phyloP scores from a whole-genome alignment of 306 rosid genomes.

The Quercus ilex region DNA sequence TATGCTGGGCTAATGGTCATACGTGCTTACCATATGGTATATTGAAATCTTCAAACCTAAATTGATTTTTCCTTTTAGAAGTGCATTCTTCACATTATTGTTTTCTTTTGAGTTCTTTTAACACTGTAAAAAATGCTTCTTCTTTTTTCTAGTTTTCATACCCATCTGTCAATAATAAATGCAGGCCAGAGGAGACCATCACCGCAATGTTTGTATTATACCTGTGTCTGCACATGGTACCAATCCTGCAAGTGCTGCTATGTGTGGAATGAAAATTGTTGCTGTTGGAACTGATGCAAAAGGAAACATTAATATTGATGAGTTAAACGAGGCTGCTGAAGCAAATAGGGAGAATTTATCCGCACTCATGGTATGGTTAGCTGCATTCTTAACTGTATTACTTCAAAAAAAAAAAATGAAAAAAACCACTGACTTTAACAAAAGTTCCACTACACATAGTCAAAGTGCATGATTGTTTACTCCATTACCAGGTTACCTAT shows the following conservation, averaged over 20 bases:
- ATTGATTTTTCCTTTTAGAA: too few species aligned
- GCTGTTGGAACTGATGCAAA: constrained; percentile 96
- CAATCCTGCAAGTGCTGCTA: constrained; percentile 99
- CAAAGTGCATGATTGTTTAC: too few species aligned
- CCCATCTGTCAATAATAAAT: constrained; percentile 20
- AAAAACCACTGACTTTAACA: too few species aligned
- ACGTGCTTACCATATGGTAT: constrained; percentile 91
- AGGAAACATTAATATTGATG: constrained; percentile 90
- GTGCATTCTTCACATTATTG: background rate
- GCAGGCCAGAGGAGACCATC: constrained; percentile 93
- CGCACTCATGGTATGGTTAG: constrained; percentile 69
- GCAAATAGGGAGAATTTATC: constrained; percentile 73
- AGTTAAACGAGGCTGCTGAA: constrained; percentile 96
- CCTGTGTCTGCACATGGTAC: constrained; percentile 99
- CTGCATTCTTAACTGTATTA: too few species aligned
- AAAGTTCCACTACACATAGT: too few species aligned
- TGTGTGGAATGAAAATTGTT: constrained; percentile 99
- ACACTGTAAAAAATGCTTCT: too few species aligned
- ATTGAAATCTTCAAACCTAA: constrained; percentile 15
- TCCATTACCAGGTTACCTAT: constrained; percentile 74
- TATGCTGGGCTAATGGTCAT: constrained; percentile 99
- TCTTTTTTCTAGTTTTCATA: background rate
- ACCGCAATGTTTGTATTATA: constrained; percentile 92
- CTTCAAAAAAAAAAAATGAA: too few species aligned
- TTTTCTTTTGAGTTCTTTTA: background rate